phyloP scores from a whole-genome alignment of 495 filamentous ascomycete genomes.

The Talaromyces borbonicus region DNA sequence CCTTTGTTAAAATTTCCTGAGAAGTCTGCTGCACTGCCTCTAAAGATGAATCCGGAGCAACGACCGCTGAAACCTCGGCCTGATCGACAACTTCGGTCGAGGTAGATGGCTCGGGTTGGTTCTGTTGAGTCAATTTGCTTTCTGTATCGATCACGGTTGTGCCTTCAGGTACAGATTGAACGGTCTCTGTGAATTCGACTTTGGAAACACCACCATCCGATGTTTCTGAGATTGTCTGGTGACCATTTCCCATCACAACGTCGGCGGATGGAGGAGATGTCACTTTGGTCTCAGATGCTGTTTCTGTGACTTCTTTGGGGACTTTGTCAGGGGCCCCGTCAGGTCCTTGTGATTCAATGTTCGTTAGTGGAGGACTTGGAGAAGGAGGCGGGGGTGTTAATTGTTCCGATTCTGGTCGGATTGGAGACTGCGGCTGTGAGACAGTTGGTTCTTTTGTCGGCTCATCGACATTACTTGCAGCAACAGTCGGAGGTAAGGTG shows the following conservation, averaged over 20 bases:
- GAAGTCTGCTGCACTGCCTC: too few species aligned
- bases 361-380: not conserved
- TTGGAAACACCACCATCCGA: not conserved
- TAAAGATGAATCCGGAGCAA: not conserved
- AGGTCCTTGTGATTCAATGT: too few species aligned
- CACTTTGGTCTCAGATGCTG: not conserved
- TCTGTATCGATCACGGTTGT: constrained; percentile 7
- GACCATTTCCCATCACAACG: constrained; percentile 5
- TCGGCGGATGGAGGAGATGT: not conserved
- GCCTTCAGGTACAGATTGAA: constrained; percentile 6
- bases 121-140: not conserved
- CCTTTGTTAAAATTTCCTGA: not conserved
- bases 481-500: constrained; percentile 7
- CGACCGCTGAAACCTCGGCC: not conserved
- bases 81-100: not conserved
- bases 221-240: not conserved
- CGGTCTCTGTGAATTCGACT: not conserved
- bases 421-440: not conserved
- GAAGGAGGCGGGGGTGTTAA: constrained; percentile 16
- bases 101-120: not conserved
- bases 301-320: not conserved
- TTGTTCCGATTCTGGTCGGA: constrained; percentile 10
- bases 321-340: too few species aligned
- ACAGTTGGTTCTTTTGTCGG: not conserved
- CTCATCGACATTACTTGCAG: not conserved